A percentile compares a stretch with the other conserved stretches of the same genome.
phyloP scores from a whole-genome alignment of 1,284 basidiomycete species.

The Malassezia cuniculi region DNA sequence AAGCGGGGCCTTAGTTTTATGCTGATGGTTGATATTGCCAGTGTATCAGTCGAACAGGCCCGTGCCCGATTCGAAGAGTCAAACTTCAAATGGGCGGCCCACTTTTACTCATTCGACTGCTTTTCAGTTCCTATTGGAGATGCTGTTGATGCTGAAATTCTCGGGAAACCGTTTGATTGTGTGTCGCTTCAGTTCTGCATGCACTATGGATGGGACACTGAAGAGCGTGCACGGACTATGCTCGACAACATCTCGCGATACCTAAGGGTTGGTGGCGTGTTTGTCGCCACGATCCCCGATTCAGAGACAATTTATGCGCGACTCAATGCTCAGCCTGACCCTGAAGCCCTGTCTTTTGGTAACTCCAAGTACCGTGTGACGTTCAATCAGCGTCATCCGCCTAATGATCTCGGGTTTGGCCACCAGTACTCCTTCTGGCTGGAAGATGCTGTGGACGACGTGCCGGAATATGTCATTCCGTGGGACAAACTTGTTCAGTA shows the following conservation, averaged over 20 bases:
- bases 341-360: constrained; percentile 59
- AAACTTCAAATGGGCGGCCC: constrained; percentile 55
- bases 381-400: constrained; percentile 54
- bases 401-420: constrained; percentile 54
- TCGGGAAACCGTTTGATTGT: constrained; percentile 64
- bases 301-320: constrained; percentile 64
- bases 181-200: constrained; percentile 99
- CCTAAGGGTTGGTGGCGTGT: constrained; percentile 69
- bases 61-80: constrained; percentile 54
- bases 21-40: constrained; percentile 78
- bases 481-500: constrained; percentile 71
- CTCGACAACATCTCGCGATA: constrained; percentile 74
- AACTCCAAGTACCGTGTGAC: constrained; percentile 78
- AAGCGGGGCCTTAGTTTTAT: constrained; percentile 71
- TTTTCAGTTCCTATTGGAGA: constrained; percentile 58
- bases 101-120: constrained; percentile 78
- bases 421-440: constrained; percentile 89
- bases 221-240: constrained; percentile 76
- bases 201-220: constrained; percentile 94
- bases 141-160: constrained; percentile 56
- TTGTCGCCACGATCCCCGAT: constrained; percentile 80
- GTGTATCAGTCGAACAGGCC: constrained; percentile 80
- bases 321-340: constrained; percentile 47
- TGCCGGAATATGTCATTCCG: constrained; percentile 87
- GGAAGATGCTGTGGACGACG: constrained; percentile 75